A percentile compares a stretch with the other conserved stretches of the same genome.
phyloP scores from a whole-genome alignment of 2,329 filamentous ascomycete genomes.

The Cercospora sp. region DNA sequence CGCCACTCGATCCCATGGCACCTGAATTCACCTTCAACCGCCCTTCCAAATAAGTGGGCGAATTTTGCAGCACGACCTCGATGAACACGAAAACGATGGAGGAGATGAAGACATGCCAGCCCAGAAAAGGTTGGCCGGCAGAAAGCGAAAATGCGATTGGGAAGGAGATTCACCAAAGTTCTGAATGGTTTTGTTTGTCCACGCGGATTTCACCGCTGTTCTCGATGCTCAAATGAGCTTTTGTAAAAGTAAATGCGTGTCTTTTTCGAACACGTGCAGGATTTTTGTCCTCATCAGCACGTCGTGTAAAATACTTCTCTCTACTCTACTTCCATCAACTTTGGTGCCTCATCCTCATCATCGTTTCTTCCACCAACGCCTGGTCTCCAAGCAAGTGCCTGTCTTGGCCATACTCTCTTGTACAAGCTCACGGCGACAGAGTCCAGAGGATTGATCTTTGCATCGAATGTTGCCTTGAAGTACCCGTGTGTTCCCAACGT shows the following conservation, averaged over 20 bases:
- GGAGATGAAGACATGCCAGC: neutral
- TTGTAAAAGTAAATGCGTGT: neutral
- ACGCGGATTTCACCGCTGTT: neutral
- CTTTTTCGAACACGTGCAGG: neutral
- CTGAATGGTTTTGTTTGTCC: neutral
- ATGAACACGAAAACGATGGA: too few relatives aligned
- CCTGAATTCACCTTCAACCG: neutral
- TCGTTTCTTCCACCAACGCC: neutral
- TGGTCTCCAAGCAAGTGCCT: conserved; percentile 25
- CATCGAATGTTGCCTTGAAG: conserved; percentile 98
- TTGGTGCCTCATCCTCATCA: conserved; percentile 17
- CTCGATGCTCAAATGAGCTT: neutral
- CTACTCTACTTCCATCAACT: conserved; percentile 22
- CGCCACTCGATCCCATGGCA: neutral
- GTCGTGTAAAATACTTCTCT: neutral
- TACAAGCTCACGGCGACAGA: conserved; percentile 77
- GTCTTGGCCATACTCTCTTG: conserved; percentile 62
- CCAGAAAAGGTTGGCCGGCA: neutral
- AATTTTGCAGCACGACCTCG: neutral
- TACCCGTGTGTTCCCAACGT: conserved; percentile 96
- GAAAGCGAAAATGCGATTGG: neutral
- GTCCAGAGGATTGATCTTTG: conserved; percentile 92
- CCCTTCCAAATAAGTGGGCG: neutral
- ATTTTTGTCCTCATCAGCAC: neutral
- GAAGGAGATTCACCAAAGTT: neutral